Evolutionary conservation across 169 alveolate species (phyloP).

Genomic region (Haemoproteus tartakovskyi): DNA sequence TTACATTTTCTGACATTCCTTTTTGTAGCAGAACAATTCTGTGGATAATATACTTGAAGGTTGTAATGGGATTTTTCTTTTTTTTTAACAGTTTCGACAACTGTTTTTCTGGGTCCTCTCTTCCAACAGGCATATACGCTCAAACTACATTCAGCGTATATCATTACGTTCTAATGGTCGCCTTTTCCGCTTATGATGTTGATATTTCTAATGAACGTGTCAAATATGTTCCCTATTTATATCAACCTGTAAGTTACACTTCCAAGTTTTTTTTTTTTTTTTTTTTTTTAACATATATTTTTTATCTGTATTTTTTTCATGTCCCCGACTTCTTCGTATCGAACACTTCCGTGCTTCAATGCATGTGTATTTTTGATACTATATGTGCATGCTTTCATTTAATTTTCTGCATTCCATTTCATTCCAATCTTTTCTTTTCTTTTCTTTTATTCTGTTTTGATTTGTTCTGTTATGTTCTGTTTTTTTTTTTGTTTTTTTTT

Average conservation of each 20-base stretch:
- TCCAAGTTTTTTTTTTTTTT: background rate
- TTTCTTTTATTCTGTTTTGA: no score
- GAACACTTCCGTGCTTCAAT: no score
- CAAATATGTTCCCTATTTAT: constrained; percentile 24
- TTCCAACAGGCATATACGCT: constrained; percentile 34
- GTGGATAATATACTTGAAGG: constrained; percentile 62
- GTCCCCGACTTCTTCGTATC: no score
- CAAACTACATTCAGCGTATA: constrained; percentile 46
- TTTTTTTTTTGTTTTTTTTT: background rate
- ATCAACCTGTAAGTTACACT: constrained; percentile 11
- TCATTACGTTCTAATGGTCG: constrained; percentile 48
- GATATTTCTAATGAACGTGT: constrained; percentile 47
- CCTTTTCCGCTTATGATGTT: constrained; percentile 54
- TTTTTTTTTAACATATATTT: background rate
- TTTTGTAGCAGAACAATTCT: constrained; percentile 36
- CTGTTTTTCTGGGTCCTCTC: constrained; percentile 54
- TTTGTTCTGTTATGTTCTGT: no score
- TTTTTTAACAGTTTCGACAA: constrained; percentile 57
- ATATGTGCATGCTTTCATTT: no score
- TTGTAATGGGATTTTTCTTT: constrained; percentile 30
- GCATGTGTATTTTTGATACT: no score
- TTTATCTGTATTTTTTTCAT: no score
- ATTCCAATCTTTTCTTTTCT: no score
- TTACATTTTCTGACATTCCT: background rate
- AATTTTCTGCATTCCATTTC: no score